These are phyloP conservation scores for Avicennia marina DNA, from an alignment of 257 asterid genomes.

Conservation along the genomic window DNA sequence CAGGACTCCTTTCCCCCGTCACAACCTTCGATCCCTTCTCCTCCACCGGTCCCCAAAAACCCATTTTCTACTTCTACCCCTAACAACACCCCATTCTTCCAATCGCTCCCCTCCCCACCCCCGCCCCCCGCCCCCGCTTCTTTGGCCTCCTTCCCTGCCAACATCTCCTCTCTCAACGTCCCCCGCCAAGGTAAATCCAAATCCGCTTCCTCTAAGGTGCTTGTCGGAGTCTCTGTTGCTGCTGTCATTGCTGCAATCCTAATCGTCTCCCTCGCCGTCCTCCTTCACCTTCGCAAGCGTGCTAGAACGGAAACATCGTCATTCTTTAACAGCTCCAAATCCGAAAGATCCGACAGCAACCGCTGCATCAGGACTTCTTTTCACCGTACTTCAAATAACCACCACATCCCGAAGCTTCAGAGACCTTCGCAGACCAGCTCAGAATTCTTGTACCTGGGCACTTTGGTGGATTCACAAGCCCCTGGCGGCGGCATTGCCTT, in stretches of 20 bases:
- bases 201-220: slow-evolving; percentile 42
- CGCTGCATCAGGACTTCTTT: slow-evolving; percentile 14
- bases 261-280: slow-evolving; percentile 47
- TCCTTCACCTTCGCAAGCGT: slow-evolving; percentile 53
- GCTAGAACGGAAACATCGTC: slow-evolving; percentile 16
- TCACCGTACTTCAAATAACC: slow-evolving; percentile 22
- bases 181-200: slow-evolving; percentile 46
- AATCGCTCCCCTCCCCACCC: slow-evolving; percentile 48
- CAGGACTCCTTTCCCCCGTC: slow-evolving; percentile 39
- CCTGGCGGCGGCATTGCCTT: slow-evolving; percentile 19
- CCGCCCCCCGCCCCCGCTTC: slow-evolving; percentile 62
- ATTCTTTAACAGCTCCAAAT: slow-evolving; percentile 30
- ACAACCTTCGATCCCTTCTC: slow-evolving; percentile 40
- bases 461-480: slow-evolving; percentile 70
- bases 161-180: slow-evolving; percentile 48
- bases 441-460: slow-evolving; percentile 85
- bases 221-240: slow-evolving; percentile 50
- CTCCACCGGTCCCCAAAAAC: slow-evolving; percentile 38
- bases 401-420: slow-evolving; percentile 59
- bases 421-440: slow-evolving; percentile 88
- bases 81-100: slow-evolving; percentile 47
- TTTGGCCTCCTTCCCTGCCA: slow-evolving; percentile 68
- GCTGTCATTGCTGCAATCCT: slow-evolving; percentile 54
- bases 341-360: slow-evolving; percentile 60
- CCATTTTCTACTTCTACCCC: slow-evolving; percentile 48